Evolutionary conservation across 768 basidiomycete species (phyloP), one percentile per base, ranked within the genome.

Genomic region (Tricholoma terreum): DNA sequence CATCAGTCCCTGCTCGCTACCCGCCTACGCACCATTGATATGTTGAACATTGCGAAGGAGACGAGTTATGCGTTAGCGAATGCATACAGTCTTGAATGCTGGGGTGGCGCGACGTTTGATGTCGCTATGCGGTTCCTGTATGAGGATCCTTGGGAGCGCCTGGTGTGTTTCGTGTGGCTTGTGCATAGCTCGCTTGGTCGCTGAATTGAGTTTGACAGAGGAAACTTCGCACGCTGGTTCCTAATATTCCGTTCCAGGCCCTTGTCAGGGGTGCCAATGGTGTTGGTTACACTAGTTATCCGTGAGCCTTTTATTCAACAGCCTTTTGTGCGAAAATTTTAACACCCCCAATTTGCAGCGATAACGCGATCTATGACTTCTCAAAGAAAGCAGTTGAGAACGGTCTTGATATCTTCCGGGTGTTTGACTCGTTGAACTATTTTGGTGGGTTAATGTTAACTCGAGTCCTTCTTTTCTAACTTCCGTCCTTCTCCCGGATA

Each of bases 371-470:
- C 73, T 99, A 99, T 75, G 97, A 97, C 73, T 99, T 99, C 79
- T 97, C 92, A 59, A 96, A 95, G 80, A 96, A 96, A 72, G 97
- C 97, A 21, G 96, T 99, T n/a, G 94, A 98, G 76, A 97, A 98
- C 65, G 97, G 97, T 69, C 84, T 98, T 50, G 97, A 99, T 75
- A 99, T 99, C 71, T 99, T 99, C 91, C 85, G 97, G 68, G 94
- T 99, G 53, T 99, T 99, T 65, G 97, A 99, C 73, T 98, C 97
- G 30, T 78, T 99, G 74, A 99, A 99, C 80, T 99, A 98, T 74
- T 89, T 99, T 61, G 96, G 95, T 88, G 38, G 27, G 65, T 65
- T 6, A 11, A 30, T 46, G 45, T 31, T 49, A 17, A 49, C 30
- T 49, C 7, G 2, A 27, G n/a, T 12, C 8, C 10, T 57, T 49